Base-by-base conservation (phyloP, 371 early-diverging fungal species). In the Actinomortierella wolfii region DNA sequence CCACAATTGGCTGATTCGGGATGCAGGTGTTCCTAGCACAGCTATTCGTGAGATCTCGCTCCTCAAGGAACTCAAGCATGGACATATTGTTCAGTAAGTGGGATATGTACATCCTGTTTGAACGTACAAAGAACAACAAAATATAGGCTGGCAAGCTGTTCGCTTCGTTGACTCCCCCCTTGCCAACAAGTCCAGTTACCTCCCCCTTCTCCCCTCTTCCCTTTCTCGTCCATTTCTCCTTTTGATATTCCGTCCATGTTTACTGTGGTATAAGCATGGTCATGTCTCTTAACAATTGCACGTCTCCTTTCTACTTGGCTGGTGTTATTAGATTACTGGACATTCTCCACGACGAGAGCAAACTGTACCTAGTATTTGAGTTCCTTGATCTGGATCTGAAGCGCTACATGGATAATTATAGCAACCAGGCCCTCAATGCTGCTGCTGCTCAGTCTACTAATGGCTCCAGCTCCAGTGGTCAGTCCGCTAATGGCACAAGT, bases 21-120 rank as follows among this genome's bases (percentile, higher is more conserved):
- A 11, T n/a, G 23, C 46, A 73, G 73, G 73, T n/a, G 92, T 99
- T 5, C 96, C 99, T 1, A 90, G 92, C 6, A 96, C 96, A 0
- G 91, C 97, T 25, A 93, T 99, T 43, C 83, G 99, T 61, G 99
- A 99, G 77, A 96, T 99, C 47, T 94, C 99, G 3, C 76, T 99
- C 20, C 83, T 99, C n/a, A 97, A 96, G 78, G 97, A 96, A 77
- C 78, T 98, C 23, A 85, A 91, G 50, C 98, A 99, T 78, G 84
- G 89, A 2, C 94, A 97, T 76, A 91, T 98, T 65, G 91, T 99
- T 45, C 82, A 86, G 91, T 90, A 81, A 69, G 81, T 71, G 48
- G 17, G 24, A 34, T n/a, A 11, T 34, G 34, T 11, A 34, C 34
- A 34, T 11, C 11, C 34, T 6, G 4, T 34, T 4, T 34, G 7